These are phyloP conservation scores for Boletus subparvulus DNA, from an alignment of 768 basidiomycete species.

Conservation along the genomic window DNA sequence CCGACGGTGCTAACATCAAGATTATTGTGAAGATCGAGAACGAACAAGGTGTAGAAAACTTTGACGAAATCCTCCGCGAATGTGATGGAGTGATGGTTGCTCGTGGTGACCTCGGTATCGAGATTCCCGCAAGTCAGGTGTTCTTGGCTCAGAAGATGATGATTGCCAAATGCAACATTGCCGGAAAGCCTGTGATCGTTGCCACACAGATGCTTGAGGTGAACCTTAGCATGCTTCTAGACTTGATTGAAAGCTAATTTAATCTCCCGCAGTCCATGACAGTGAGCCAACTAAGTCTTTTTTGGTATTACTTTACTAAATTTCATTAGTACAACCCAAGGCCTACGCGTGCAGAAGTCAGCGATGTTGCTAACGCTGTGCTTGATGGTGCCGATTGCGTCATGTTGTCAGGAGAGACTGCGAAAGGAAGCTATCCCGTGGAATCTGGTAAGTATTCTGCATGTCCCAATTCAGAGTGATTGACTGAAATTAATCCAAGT, in stretches of 20 bases:
- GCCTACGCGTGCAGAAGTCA: conserved; percentile 97
- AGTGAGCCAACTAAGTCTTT: conserved; percentile 41
- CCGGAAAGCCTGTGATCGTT: conserved; percentile 96
- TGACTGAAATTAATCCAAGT: conserved; percentile 46
- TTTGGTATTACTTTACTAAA: conserved; percentile 3
- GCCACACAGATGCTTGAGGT: conserved; percentile 99
- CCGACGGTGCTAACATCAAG: conserved; percentile 94
- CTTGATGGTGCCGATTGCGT: conserved; percentile 99
- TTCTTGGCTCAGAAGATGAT: conserved; percentile 99
- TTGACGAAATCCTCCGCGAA: conserved; percentile 95
- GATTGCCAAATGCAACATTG: conserved; percentile 99
- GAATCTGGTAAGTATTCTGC: conserved; percentile 69
- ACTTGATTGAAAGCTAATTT: conserved; percentile 9
- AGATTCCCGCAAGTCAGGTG: conserved; percentile 98
- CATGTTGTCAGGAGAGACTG: conserved; percentile 99
- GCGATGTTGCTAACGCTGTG: conserved; percentile 98
- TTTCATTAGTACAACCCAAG: conserved; percentile 87
- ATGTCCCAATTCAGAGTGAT: background rate
- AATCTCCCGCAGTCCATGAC: conserved; percentile 79
- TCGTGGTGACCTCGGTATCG: conserved; percentile 98
- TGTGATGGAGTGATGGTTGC: conserved; percentile 99
- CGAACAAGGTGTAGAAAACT: conserved; percentile 98
- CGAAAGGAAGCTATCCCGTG: conserved; percentile 95
- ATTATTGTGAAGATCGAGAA: conserved; percentile 99
- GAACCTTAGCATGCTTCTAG: conserved; percentile 15